Conservation (phyloP, 495 filamentous ascomycete species). For the Parmelia sp. region DNA sequence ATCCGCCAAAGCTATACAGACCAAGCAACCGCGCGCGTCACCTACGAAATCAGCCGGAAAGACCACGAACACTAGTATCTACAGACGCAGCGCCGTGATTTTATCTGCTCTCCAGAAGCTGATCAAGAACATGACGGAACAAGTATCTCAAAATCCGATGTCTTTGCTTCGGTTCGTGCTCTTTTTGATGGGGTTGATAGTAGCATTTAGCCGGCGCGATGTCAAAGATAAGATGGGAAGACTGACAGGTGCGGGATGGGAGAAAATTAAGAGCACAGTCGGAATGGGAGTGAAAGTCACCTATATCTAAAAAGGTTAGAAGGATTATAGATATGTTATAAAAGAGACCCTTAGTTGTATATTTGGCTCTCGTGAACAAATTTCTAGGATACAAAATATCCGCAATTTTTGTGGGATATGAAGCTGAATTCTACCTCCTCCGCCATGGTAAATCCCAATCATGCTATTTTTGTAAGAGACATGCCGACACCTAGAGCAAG, state of each 20-base stretch:
- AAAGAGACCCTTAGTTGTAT: neutral
- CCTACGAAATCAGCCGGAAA: constrained; percentile 31
- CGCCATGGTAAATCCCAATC: neutral
- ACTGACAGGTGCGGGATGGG: constrained; percentile 65
- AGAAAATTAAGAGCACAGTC: constrained; percentile 75
- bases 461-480: too few species aligned
- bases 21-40: constrained; percentile 19
- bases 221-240: constrained; percentile 67
- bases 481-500: neutral
- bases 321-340: neutral
- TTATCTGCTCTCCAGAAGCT: constrained; percentile 53
- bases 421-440: neutral
- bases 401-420: neutral
- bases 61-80: constrained; percentile 38
- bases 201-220: constrained; percentile 67
- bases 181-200: constrained; percentile 73
- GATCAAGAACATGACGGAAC: constrained; percentile 54
- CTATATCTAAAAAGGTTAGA: constrained; percentile 59
- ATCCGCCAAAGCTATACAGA: constrained; percentile 9
- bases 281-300: constrained; percentile 98
- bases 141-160: constrained; percentile 65
- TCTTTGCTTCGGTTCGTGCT: constrained; percentile 66
- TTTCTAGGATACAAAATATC: neutral
- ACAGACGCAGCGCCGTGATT: constrained; percentile 44
- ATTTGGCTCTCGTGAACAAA: neutral